Percentiles rank a stretch among this genome's conserved stretches.
Evolutionary conservation across 495 filamentous ascomycete genomes (phyloP).

Genomic region (Apodospora peruviana): DNA sequence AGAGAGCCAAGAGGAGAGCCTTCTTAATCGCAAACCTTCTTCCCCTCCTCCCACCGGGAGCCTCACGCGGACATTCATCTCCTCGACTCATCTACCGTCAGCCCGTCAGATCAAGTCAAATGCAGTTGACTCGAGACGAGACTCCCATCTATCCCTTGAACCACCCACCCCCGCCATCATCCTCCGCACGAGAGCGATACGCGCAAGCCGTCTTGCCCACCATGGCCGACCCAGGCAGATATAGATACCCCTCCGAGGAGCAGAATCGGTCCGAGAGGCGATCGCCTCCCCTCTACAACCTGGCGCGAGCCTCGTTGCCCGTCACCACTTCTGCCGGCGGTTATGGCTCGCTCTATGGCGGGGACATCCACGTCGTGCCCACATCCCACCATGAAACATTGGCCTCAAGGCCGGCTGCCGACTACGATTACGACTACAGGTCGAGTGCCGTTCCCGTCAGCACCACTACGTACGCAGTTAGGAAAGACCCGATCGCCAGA

Average conservation of each 20-base stretch:
- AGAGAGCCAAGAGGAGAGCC: not conserved
- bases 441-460: slow-evolving; percentile 24
- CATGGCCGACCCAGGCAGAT: slow-evolving; percentile 38
- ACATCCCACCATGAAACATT: slow-evolving; percentile 32
- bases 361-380: slow-evolving; percentile 35
- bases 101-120: too few relatives aligned
- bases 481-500: slow-evolving; percentile 36
- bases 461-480: slow-evolving; percentile 44
- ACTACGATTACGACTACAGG: slow-evolving; percentile 27
- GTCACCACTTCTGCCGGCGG: slow-evolving; percentile 25
- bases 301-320: slow-evolving; percentile 43
- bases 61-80: too few relatives aligned
- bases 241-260: slow-evolving; percentile 25
- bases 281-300: slow-evolving; percentile 40
- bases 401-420: slow-evolving; percentile 20
- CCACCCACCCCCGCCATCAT: too few relatives aligned
- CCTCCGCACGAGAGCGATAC: too few relatives aligned
- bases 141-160: too few relatives aligned
- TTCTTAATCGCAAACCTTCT: not conserved
- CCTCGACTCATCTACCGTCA: too few relatives aligned
- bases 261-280: slow-evolving; percentile 34
- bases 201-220: not conserved
- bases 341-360: slow-evolving; percentile 36
- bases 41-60: too few relatives aligned
- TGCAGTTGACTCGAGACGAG: too few relatives aligned